phyloP scores from a whole-genome alignment of 2,329 filamentous ascomycete species.

The Hirsutella rhossiliensis region DNA sequence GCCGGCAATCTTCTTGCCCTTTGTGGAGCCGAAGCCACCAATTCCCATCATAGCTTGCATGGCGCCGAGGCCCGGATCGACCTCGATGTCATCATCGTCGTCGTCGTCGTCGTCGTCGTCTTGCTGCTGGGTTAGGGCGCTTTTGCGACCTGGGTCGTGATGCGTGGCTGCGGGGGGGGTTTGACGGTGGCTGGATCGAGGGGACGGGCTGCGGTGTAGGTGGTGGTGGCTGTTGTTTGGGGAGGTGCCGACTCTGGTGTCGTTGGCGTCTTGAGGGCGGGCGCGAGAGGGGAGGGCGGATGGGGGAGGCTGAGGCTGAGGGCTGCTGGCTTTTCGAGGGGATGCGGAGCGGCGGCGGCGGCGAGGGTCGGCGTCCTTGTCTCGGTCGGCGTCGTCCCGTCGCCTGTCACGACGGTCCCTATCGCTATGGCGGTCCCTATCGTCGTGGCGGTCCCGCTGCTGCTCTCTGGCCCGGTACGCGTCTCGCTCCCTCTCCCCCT shows the following conservation, averaged over 20 bases:
- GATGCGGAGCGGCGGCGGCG: constrained; percentile 25
- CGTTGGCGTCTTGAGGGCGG: background rate
- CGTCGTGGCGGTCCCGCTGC: constrained; percentile 11
- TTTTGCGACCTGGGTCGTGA: background rate
- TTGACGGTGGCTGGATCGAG: too few relatives aligned
- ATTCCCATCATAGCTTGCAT: constrained; percentile 91
- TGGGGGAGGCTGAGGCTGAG: background rate
- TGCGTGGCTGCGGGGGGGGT: background rate
- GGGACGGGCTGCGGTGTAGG: background rate
- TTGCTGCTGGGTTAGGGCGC: background rate
- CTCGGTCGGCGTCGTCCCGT: constrained; percentile 12
- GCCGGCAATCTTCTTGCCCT: constrained; percentile 76
- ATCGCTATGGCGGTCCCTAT: constrained; percentile 10
- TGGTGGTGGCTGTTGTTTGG: background rate
- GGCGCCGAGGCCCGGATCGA: constrained; percentile 55
- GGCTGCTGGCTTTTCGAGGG: constrained; percentile 10
- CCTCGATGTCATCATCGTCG: constrained; percentile 24
- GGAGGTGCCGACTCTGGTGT: background rate
- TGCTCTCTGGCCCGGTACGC: background rate
- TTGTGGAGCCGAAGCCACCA: constrained; percentile 71
- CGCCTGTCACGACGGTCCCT: constrained; percentile 7
- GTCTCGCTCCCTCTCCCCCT: constrained; percentile 7
- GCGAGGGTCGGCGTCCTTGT: constrained; percentile 8
- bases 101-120: constrained; percentile 9
- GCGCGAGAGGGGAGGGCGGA: background rate